Conservation (phyloP, 1,284 basidiomycete species). For the Xanthoconium separans region DNA sequence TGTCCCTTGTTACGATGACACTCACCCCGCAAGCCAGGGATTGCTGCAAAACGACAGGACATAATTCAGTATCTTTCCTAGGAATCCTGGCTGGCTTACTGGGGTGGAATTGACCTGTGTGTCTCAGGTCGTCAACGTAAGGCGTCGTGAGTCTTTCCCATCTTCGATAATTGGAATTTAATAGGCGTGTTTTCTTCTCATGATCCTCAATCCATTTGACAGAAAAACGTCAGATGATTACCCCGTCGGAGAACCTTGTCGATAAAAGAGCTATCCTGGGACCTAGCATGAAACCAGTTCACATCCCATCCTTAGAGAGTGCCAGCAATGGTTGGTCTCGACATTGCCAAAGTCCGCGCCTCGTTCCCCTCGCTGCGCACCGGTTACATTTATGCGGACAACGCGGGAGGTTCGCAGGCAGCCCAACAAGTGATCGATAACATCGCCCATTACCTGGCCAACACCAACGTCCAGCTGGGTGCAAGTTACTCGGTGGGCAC, state of each 20-base stretch:
- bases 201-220: background rate
- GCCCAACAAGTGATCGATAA: slow-evolving; percentile 52
- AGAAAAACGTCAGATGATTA: background rate
- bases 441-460: slow-evolving; percentile 64
- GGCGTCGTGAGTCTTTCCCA: background rate
- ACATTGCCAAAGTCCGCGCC: slow-evolving; percentile 53
- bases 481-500: slow-evolving; percentile 63
- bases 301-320: background rate
- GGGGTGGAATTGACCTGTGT: too few species aligned
- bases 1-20: too few species aligned
- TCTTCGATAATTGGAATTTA: background rate
- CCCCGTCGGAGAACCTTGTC: background rate
- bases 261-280: background rate
- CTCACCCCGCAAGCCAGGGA: too few species aligned
- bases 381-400: slow-evolving; percentile 72
- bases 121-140: too few species aligned
- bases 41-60: too few species aligned
- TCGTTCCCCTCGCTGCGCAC: slow-evolving; percentile 63
- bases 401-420: slow-evolving; percentile 77
- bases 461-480: slow-evolving; percentile 73
- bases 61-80: too few species aligned
- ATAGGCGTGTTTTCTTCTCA: background rate
- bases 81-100: too few species aligned
- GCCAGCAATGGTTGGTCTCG: slow-evolving; percentile 34
- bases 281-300: background rate